A percentile compares a stretch with the other conserved stretches of the same genome.
Conservation (phyloP, 2,329 filamentous ascomycete species). For the Tricladium varicosporioides region DNA sequence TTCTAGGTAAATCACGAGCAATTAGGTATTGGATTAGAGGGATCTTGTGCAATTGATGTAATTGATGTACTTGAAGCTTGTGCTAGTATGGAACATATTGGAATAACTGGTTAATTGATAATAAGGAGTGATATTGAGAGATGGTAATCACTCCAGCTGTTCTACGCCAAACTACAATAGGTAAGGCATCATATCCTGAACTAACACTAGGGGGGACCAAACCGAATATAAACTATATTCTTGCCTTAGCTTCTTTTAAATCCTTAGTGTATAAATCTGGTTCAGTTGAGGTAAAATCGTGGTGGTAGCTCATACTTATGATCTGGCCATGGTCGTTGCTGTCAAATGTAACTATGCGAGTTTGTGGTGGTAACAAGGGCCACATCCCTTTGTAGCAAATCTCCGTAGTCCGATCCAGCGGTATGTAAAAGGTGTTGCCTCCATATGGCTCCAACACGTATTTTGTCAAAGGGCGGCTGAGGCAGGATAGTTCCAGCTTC, state of each 20-base stretch:
- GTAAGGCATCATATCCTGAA: too few species aligned
- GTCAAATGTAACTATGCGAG: background rate
- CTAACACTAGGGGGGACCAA: too few species aligned
- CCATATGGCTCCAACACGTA: background rate
- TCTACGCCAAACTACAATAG: too few species aligned
- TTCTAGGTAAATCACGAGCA: too few species aligned
- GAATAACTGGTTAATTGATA: too few species aligned
- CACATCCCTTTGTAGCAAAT: background rate
- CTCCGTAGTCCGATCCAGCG: background rate
- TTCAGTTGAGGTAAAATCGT: background rate
- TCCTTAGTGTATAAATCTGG: background rate
- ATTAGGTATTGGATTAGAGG: too few species aligned
- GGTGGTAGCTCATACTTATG: background rate
- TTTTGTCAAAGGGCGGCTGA: background rate
- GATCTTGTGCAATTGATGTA: too few species aligned
- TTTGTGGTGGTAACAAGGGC: background rate
- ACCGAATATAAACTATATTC: background rate
- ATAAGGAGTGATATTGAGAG: too few species aligned
- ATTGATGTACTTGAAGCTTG: too few species aligned
- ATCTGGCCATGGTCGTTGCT: background rate
- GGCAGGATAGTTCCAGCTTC: background rate
- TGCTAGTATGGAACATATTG: too few species aligned
- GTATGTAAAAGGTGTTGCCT: background rate
- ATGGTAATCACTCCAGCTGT: too few species aligned
- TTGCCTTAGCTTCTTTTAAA: background rate